These are phyloP conservation scores for Nitzschia palea DNA, from an alignment of 108 stramenopile genomes.

Conservation along the genomic window DNA sequence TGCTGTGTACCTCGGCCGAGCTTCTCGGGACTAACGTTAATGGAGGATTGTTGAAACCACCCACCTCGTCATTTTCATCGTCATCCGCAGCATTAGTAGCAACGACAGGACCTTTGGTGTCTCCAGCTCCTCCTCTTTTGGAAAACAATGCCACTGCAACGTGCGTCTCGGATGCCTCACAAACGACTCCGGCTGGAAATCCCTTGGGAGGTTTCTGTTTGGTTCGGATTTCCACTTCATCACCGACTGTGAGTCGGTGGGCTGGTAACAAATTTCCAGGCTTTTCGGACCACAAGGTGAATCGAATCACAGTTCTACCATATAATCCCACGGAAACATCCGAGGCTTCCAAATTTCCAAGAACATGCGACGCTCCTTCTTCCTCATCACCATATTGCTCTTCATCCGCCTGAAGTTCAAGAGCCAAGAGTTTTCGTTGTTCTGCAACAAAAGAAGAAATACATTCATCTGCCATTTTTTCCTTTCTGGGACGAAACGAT, in stretches of 20 bases:
- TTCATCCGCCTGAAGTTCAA: slow-evolving; percentile 56
- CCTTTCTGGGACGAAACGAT: too few species aligned
- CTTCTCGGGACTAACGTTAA: slow-evolving; percentile 68
- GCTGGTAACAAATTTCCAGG: slow-evolving; percentile 44
- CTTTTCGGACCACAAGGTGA: slow-evolving; percentile 25
- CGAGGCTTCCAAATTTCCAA: slow-evolving; percentile 44
- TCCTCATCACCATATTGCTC: slow-evolving; percentile 20
- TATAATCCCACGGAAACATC: slow-evolving; percentile 77
- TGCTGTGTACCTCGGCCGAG: slow-evolving; percentile 74
- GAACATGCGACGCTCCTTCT: slow-evolving; percentile 39
- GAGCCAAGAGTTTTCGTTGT: slow-evolving; percentile 65
- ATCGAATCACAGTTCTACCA: slow-evolving; percentile 73
- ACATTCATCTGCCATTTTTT: slow-evolving; percentile 39
- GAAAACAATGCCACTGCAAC: slow-evolving; percentile 75
- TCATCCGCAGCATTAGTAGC: slow-evolving; percentile 24
- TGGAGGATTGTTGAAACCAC: slow-evolving; percentile 42
- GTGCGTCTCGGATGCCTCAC: slow-evolving; percentile 58
- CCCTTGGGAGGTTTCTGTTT: slow-evolving; percentile 23
- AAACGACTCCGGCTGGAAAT: slow-evolving; percentile 55
- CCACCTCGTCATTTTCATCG: slow-evolving; percentile 38
- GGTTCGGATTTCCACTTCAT: slow-evolving; percentile 80
- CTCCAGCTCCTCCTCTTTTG: slow-evolving; percentile 8
- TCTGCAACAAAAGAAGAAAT: slow-evolving; percentile 64
- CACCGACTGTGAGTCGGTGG: slow-evolving; percentile 85
- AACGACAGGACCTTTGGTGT: not conserved